Base-by-base conservation (phyloP, 2,329 filamentous ascomycete genomes). In the Helminthosporium solani region DNA sequence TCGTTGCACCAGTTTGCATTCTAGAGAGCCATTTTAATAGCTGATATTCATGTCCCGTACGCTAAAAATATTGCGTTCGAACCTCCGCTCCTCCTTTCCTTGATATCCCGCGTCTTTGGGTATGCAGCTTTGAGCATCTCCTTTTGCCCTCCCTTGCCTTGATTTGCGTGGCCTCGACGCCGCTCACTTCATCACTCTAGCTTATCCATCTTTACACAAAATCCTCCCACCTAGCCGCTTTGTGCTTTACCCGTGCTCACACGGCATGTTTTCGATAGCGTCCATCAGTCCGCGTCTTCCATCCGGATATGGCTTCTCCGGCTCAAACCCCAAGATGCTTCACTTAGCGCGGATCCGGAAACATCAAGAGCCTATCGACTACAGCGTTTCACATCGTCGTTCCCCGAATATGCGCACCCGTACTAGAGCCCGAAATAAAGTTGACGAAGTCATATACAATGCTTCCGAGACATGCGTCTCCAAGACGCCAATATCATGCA, bases 151-250 rank as follows among this genome's bases (percentile, higher is more conserved):
- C 18, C 33, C 35, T 41, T 35, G 27, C 31, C 12, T 23, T 9
- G 16, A 30, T 18, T 31, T 3, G 20, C 20, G 19, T 11, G 36
- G 30, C 19, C 5, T 23, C n/a, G 6, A 21, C 34, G 28, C 37
- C 35, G 31, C 42, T 33, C 20, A 43, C 49, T 41, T 43, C 42
- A n/a, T 43, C 42, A n/a, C 33, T 44, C 38, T 53, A 43, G 23
- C 23, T 6, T 25, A 25, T 25, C 9, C 23, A 25, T 25, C 23
- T 9, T 25, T 25, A 25, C 23, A 34, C 44, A 53, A 44, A 44
- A 48, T 36, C 12, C 34, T 21, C 38, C 27, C 50, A 44, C 47
- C 47, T 53, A 47, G 50, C 37, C 36, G 19, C 34, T 12, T 43
- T 37, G 41, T 51, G 48, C 27, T 25, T 30, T 7, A 14, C 15